These are phyloP conservation scores for Ophiostoma quercus DNA, from an alignment of 2,329 filamentous ascomycete species.

Conservation along the genomic window DNA sequence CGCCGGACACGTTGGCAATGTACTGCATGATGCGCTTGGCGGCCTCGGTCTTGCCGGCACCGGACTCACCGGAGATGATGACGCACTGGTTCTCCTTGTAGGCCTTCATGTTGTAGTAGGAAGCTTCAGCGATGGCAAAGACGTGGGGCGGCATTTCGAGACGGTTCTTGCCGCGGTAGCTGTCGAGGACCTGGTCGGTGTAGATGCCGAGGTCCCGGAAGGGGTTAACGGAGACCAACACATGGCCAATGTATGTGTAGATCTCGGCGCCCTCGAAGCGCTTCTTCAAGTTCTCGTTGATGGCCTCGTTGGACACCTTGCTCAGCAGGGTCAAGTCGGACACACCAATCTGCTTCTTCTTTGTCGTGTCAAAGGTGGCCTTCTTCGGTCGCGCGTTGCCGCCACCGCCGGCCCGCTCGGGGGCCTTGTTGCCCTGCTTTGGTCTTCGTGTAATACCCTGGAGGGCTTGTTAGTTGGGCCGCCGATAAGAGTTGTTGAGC, in stretches of 20 bases:
- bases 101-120: slow-evolving; percentile 99
- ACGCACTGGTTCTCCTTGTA: slow-evolving; percentile 99
- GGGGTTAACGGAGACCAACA: slow-evolving; percentile 96
- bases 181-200: slow-evolving; percentile 86
- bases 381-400: slow-evolving; percentile 72
- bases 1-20: slow-evolving; percentile 85
- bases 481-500: neutral
- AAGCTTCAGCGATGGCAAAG: slow-evolving; percentile 90
- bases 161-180: slow-evolving; percentile 94
- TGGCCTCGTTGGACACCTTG: slow-evolving; percentile 98
- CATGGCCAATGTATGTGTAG: slow-evolving; percentile 99
- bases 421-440: slow-evolving; percentile 42
- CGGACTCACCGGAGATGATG: slow-evolving; percentile 97
- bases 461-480: neutral
- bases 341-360: slow-evolving; percentile 99
- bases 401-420: slow-evolving; percentile 40
- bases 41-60: slow-evolving; percentile 96
- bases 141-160: slow-evolving; percentile 94
- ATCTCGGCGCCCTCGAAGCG: slow-evolving; percentile 96
- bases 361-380: slow-evolving; percentile 88
- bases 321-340: slow-evolving; percentile 95
- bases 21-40: slow-evolving; percentile 99
- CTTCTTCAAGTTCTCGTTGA: slow-evolving; percentile 98
- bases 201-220: slow-evolving; percentile 98
- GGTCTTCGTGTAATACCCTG: slow-evolving; percentile 48